Percentiles rank a stretch among this genome's conserved stretches.
Evolutionary conservation across 2,329 filamentous ascomycete species (phyloP).

Genomic region (Myriosclerotinia curreyana): DNA sequence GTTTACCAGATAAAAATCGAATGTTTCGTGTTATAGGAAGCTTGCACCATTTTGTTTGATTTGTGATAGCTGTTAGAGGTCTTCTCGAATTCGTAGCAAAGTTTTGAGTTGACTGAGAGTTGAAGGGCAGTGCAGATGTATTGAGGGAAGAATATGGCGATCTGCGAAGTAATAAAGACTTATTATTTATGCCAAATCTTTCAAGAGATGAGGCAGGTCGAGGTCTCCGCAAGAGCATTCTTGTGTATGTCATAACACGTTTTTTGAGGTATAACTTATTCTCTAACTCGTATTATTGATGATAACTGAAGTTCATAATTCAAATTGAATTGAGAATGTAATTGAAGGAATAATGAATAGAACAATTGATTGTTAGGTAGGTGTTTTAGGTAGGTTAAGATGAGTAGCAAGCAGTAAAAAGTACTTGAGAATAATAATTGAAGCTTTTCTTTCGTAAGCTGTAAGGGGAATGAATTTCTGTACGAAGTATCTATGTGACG

Average conservation of each 20-base stretch:
- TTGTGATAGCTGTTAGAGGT: constrained; percentile 3
- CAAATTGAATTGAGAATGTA: neutral
- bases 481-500: no score
- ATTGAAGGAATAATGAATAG: neutral
- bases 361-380: no score
- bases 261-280: neutral
- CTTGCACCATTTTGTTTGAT: constrained; percentile 20
- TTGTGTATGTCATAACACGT: constrained; percentile 7
- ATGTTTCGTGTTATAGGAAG: constrained; percentile 20
- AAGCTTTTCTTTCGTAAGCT: no score
- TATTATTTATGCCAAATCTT: constrained; percentile 23
- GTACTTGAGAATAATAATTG: neutral
- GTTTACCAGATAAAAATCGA: constrained; percentile 49
- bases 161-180: constrained; percentile 19
- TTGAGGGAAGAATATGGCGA: neutral
- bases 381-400: no score
- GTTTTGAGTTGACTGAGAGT: constrained; percentile 1
- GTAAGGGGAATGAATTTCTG: no score
- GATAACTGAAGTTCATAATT: constrained; percentile 6
- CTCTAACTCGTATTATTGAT: neutral
- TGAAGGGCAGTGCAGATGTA: neutral
- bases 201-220: constrained; percentile 27
- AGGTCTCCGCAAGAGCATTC: constrained; percentile 32
- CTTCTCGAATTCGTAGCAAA: constrained; percentile 4
- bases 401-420: no score